Evolutionary conservation across 106 monocot species (phyloP), one percentile per base, ranked within the genome.

Genomic region (Dendrobium huoshanense): DNA sequence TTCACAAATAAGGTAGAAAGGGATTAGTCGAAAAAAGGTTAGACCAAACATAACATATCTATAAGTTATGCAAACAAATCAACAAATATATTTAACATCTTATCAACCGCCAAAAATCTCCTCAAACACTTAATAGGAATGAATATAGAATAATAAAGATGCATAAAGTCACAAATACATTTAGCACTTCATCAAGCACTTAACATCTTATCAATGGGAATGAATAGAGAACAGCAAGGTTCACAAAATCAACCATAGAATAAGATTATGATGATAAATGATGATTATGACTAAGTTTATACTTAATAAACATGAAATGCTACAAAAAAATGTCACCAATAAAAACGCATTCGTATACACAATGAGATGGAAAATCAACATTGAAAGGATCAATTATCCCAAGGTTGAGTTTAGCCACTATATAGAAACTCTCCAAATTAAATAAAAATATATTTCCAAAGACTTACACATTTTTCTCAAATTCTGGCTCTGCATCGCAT

Each of bases 401-500:
- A 16, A 61, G 37, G 4, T 37, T 70, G 15, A 70, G 70, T 16
- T 37, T 70, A 70, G 70, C 70, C 13, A 4, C 33, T 33, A 70
- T 8, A 0, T 37, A 70, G 37, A 70, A 33, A 16, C 15, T 70
- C 24, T 29, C 13, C 33, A 70, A 70, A 70, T 16, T 70, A 37
- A 70, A 33, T 70, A 37, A 70, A 70, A 70, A 2, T 70, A 37
- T 70, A 70, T 11, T 37, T 70, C 70, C 20, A 40, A 61, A 31
- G 58, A 65, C 92, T 89, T 88, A 95, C 99, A 68, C 80, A 55
- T 99, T 91, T 31, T 87, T 89, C 84, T 99, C 99, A 81, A 99
- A 99, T 80, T 72, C 91, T 75, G 85, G 89, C 70, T 84, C 84
- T 47, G 99, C 94, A 84, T 95, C 99, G 79, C 99, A 95, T 58